phyloP scores from a whole-genome alignment of 371 early-diverging fungal genomes.

The Haplosporangium sp. region DNA sequence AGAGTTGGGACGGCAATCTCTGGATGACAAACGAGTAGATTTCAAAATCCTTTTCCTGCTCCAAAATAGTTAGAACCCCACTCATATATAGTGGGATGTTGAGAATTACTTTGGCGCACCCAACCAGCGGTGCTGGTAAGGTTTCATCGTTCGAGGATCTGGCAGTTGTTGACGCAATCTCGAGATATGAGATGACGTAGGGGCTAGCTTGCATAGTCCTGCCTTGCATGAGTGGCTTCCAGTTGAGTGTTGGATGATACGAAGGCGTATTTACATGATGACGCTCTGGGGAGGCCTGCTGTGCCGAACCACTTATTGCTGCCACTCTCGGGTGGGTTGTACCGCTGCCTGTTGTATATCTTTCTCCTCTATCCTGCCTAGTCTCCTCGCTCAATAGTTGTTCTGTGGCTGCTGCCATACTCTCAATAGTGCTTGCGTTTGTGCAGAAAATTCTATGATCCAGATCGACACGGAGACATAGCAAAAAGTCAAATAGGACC shows the following conservation, averaged over 20 bases:
- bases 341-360: slow-evolving; percentile 8
- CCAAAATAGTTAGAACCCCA: slow-evolving; percentile 66
- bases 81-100: slow-evolving; percentile 64
- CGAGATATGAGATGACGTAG: slow-evolving; percentile 59
- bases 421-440: slow-evolving; percentile 43
- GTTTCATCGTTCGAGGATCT: slow-evolving; percentile 32
- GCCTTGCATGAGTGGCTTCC: slow-evolving; percentile 52
- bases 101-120: slow-evolving; percentile 55
- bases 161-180: slow-evolving; percentile 43
- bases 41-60: slow-evolving; percentile 74
- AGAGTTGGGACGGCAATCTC: slow-evolving; percentile 74
- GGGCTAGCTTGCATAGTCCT: slow-evolving; percentile 59
- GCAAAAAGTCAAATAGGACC: slow-evolving; percentile 65
- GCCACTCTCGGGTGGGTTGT: slow-evolving; percentile 9
- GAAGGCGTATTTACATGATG: slow-evolving; percentile 17
- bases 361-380: slow-evolving; percentile 38
- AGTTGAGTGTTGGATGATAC: slow-evolving; percentile 38
- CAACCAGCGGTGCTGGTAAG: slow-evolving; percentile 41
- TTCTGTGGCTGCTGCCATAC: slow-evolving; percentile 38
- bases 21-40: slow-evolving; percentile 73
- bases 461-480: slow-evolving; percentile 67
- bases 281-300: neutral
- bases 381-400: slow-evolving; percentile 41
- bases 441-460: slow-evolving; percentile 67
- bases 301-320: slow-evolving; percentile 4